Conservation (phyloP, 2,329 filamentous ascomycete species). For the Fusarium palustre region DNA sequence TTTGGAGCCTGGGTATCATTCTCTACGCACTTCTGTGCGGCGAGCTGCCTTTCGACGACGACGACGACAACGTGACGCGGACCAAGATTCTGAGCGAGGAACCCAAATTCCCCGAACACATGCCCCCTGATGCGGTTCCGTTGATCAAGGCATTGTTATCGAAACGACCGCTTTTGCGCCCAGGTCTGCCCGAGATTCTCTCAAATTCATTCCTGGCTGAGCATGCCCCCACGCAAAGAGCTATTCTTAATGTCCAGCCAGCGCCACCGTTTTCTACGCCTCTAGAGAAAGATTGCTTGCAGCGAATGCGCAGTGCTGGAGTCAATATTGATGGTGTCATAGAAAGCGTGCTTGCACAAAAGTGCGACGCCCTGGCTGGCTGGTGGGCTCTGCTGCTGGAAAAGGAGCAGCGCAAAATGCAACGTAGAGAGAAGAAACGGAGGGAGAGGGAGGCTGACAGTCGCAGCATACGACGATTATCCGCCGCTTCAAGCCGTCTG, state of each 20-base stretch:
- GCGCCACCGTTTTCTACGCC: constrained; percentile 85
- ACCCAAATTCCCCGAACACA: constrained; percentile 82
- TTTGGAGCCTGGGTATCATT: constrained; percentile 91
- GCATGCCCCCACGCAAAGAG: constrained; percentile 87
- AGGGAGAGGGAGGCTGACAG: constrained; percentile 86
- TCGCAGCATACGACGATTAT: constrained; percentile 82
- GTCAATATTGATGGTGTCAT: constrained; percentile 95
- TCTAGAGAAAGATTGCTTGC: constrained; percentile 89
- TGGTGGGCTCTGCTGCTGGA: constrained; percentile 97
- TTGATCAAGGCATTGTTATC: constrained; percentile 86
- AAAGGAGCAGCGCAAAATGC: constrained; percentile 91
- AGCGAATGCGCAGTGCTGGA: constrained; percentile 92
- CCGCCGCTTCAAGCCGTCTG: constrained; percentile 87
- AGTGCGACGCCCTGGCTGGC: constrained; percentile 89
- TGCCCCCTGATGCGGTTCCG: constrained; percentile 81
- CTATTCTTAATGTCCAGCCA: constrained; percentile 84
- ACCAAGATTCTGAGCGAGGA: constrained; percentile 86
- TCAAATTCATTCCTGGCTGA: constrained; percentile 89
- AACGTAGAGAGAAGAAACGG: constrained; percentile 81
- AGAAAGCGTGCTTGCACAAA: constrained; percentile 89
- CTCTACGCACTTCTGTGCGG: constrained; percentile 85
- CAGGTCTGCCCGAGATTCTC: constrained; percentile 85
- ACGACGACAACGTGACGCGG: constrained; percentile 90
- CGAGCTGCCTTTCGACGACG: constrained; percentile 94
- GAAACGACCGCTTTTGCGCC: constrained; percentile 87